Evolutionary conservation across 2,329 filamentous ascomycete genomes (phyloP).

Genomic region (Epichloe bromicola): DNA sequence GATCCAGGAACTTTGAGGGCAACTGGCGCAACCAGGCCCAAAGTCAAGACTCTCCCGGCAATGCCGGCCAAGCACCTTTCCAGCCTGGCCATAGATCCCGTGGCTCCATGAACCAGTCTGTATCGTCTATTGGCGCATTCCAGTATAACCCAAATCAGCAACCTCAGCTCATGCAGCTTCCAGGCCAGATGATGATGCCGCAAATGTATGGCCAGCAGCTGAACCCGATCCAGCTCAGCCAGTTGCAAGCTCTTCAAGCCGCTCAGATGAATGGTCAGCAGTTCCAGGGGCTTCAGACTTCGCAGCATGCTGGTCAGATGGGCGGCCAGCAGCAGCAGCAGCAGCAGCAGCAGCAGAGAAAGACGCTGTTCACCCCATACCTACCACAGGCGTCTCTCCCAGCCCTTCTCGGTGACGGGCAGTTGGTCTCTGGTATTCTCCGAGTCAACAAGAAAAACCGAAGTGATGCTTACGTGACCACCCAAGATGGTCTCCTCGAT

Average conservation of each 20-base stretch:
- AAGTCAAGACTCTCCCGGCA: conserved; percentile 43
- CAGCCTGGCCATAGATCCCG: conserved; percentile 85
- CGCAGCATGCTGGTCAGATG: conserved; percentile 58
- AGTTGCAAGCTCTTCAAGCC: conserved; percentile 85
- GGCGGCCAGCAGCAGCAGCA: conserved; percentile 49
- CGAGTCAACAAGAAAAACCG: conserved; percentile 99
- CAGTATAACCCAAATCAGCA: conserved; percentile 65
- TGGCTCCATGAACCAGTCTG: conserved; percentile 73
- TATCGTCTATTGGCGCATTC: conserved; percentile 73
- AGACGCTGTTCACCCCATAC: conserved; percentile 97
- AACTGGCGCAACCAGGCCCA: conserved; percentile 83
- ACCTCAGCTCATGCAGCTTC: conserved; percentile 75
- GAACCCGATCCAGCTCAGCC: conserved; percentile 76
- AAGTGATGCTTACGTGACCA: conserved; percentile 95
- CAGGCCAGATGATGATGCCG: conserved; percentile 74
- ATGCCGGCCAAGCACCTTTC: conserved; percentile 53
- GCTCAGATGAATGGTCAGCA: conserved; percentile 70
- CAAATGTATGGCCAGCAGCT: conserved; percentile 82
- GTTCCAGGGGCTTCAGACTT: conserved; percentile 53
- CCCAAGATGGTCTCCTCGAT: conserved; percentile 73
- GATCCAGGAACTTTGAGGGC: conserved; percentile 89
- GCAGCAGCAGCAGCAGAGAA: conserved; percentile 83
- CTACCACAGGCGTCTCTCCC: conserved; percentile 88
- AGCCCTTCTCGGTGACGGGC: conserved; percentile 77
- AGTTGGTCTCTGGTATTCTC: conserved; percentile 90